Conservation (phyloP, 2,329 filamentous ascomycete genomes). For the Calonectria naviculata region DNA sequence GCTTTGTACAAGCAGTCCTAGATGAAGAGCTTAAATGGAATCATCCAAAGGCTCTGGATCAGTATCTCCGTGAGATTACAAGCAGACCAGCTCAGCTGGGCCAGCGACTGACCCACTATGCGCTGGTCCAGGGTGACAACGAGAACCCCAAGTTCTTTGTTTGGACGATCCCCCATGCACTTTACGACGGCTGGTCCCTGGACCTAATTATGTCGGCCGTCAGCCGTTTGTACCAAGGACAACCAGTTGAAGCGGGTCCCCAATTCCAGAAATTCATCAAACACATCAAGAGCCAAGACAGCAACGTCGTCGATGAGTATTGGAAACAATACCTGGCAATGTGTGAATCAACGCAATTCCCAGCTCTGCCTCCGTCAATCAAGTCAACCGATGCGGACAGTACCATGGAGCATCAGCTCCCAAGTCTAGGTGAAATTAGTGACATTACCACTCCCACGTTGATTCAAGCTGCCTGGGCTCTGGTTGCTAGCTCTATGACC, state of each 20-base stretch:
- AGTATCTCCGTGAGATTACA: no score
- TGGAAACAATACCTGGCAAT: conserved; percentile 3
- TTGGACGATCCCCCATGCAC: conserved; percentile 41
- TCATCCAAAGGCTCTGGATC: no score
- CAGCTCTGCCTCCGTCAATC: conserved; percentile 6
- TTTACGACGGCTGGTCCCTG: conserved; percentile 43
- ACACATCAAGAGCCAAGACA: not conserved
- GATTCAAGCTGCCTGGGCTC: not conserved
- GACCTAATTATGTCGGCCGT: no score
- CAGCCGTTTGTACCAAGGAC: no score
- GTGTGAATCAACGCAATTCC: conserved; percentile 17
- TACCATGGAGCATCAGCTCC: not conserved
- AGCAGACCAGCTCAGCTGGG: no score
- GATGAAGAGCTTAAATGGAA: no score
- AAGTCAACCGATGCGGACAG: conserved; percentile 4
- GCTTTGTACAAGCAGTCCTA: no score
- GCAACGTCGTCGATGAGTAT: not conserved
- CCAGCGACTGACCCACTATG: no score
- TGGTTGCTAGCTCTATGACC: not conserved
- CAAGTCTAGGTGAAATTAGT: not conserved
- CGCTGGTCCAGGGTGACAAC: no score
- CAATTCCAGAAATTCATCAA: no score
- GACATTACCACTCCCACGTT: not conserved
- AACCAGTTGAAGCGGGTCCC: no score
- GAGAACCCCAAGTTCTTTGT: no score